Percentiles rank a stretch among this genome's conserved stretches.
phyloP scores from a whole-genome alignment of 2,329 filamentous ascomycete species.

The Dothideomycetes sp. region DNA sequence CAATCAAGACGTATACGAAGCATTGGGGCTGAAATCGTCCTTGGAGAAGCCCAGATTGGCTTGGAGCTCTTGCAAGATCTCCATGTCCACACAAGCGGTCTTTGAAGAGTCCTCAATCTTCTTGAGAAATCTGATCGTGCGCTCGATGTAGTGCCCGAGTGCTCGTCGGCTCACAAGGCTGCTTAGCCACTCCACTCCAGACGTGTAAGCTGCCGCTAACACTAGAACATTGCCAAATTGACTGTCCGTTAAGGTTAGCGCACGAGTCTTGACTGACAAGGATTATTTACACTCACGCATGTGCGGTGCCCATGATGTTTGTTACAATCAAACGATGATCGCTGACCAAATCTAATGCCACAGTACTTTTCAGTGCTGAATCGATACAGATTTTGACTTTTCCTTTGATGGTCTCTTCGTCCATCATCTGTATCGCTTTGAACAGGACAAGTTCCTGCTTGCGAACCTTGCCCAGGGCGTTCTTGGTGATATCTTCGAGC shows the following conservation, averaged over 20 bases:
- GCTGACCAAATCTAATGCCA: constrained; percentile 66
- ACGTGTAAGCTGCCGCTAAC: constrained; percentile 69
- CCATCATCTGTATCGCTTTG: constrained; percentile 16
- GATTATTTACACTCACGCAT: constrained; percentile 60
- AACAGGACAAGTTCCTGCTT: constrained; percentile 23
- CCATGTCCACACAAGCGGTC: background rate
- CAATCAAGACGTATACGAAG: too few species aligned
- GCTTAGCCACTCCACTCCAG: constrained; percentile 42
- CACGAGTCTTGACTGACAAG: background rate
- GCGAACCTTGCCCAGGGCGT: constrained; percentile 19
- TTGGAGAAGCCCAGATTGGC: background rate
- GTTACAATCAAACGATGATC: constrained; percentile 62
- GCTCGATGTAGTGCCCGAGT: constrained; percentile 52
- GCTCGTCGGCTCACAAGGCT: constrained; percentile 44
- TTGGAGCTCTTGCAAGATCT: background rate
- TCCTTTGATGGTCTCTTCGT: constrained; percentile 17
- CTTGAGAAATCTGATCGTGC: constrained; percentile 57
- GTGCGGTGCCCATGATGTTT: constrained; percentile 91
- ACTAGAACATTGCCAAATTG: constrained; percentile 96
- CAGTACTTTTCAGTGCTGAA: constrained; percentile 74
- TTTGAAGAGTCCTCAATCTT: background rate
- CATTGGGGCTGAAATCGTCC: too few species aligned
- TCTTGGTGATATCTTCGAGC: constrained; percentile 17
- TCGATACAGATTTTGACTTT: constrained; percentile 45
- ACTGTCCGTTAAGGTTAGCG: constrained; percentile 36